These are phyloP conservation scores for Yarrowia keelungensis DNA, from an alignment of 805 yeast genomes.

Conservation along the genomic window DNA sequence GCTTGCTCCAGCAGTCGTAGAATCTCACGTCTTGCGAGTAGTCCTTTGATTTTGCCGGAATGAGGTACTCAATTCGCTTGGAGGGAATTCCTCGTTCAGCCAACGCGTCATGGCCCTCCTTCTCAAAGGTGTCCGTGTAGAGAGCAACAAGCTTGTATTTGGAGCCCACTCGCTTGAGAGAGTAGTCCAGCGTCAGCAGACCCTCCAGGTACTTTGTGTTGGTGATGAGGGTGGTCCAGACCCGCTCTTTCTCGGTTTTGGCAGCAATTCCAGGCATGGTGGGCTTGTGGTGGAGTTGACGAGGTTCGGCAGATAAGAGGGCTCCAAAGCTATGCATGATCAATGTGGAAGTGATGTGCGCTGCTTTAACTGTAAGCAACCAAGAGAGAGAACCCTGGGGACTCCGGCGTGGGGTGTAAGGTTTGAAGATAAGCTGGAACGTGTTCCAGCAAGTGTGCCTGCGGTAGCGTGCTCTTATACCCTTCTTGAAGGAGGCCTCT, in stretches of 20 bases:
- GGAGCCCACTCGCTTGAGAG: conserved; percentile 55
- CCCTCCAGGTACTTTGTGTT: conserved; percentile 61
- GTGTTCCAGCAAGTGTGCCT: not conserved
- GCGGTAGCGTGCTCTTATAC: too few species aligned
- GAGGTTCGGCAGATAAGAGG: conserved; percentile 10
- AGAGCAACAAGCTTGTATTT: conserved; percentile 61
- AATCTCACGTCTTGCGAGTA: conserved; percentile 61
- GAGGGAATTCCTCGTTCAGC: conserved; percentile 54
- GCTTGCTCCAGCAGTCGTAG: conserved; percentile 67
- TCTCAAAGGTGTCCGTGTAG: conserved; percentile 58
- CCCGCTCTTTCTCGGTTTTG: conserved; percentile 41
- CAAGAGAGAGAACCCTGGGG: not conserved
- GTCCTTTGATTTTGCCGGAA: conserved; percentile 56
- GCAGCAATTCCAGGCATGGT: conserved; percentile 12
- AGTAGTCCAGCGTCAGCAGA: conserved; percentile 58
- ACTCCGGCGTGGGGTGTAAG: not conserved
- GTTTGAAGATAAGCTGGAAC: not conserved
- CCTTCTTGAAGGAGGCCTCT: too few species aligned
- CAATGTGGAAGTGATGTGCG: conserved; percentile 26
- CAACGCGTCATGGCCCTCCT: conserved; percentile 54
- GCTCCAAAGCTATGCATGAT: conserved; percentile 1
- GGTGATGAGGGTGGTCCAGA: conserved; percentile 66
- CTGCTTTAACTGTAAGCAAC: conserved; percentile 15
- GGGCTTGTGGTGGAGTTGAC: not conserved
- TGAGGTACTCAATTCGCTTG: conserved; percentile 53